Base-by-base conservation (phyloP, 768 basidiomycete species). In the Phaeotremella fagi region DNA sequence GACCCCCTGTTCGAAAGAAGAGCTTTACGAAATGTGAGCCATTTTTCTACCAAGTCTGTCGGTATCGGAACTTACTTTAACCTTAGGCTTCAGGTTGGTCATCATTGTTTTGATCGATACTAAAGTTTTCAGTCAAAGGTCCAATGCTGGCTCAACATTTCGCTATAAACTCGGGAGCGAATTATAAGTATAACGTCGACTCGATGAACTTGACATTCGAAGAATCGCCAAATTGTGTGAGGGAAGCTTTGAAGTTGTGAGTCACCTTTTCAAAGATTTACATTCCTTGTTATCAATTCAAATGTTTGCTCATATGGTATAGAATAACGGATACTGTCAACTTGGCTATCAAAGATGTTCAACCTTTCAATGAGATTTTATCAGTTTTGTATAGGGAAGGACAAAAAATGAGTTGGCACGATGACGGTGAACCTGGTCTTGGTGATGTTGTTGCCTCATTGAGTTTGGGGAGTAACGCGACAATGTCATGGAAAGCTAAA, bases 381-480 rank as follows among this genome's bases (percentile, higher is more conserved):
- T 60, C 57, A 36, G 61, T 67, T 9, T 41, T 65, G 37, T 65
- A 67, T 49, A 42, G 60, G 15, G 63, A 66, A 45, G 57, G 59
- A 2, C 70, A 69, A 24, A 62, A 63, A 57, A 68, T 72, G 67
- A 54, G 42, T 18, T 73, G 61, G 52, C 74, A 75, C 48, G 69
- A 73, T 52, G 74, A 75, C 45, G 74, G 74, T 27, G 74, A 75
- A 44, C 22, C 42, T 26, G 71, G 72, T 0, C 60, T 75, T 6
- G 74, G 72, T 16, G 58, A 64, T 0, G 48, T 66, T 18, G 72
- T 75, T 41, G 63, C 70, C 11, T 60, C 61, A 0, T 48, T 75
- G 29, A 64, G 61, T 14, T 57, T 75, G 36, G 74, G 74, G 4
- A 33, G 54, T 15, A 50, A 55, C n/a, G 74, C 74, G 2, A 53